phyloP scores from a whole-genome alignment of 345 rosid genomes.

The Citrus sp. region DNA sequence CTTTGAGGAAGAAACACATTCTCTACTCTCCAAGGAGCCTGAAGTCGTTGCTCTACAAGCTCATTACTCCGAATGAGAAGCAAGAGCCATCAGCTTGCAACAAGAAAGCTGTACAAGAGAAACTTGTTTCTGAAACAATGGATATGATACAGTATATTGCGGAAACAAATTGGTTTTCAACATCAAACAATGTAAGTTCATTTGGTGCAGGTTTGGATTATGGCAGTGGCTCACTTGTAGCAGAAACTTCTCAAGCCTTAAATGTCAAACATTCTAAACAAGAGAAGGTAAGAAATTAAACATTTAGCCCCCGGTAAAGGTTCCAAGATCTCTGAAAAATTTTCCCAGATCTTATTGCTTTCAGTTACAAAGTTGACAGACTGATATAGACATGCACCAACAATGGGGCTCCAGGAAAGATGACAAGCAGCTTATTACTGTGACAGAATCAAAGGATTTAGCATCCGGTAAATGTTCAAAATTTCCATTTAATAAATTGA shows the following conservation, averaged over 20 bases:
- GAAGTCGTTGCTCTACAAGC: constrained; percentile 21
- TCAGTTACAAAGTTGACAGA: constrained; percentile 17
- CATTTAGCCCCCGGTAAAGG: too few species aligned
- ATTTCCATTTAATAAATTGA: neutral
- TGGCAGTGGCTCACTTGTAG: neutral
- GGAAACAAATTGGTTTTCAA: constrained; percentile 14
- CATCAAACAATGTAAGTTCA: constrained; percentile 6
- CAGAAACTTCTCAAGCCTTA: constrained; percentile 6
- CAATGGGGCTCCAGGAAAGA: constrained; percentile 13
- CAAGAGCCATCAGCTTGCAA: constrained; percentile 12
- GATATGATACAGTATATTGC: constrained; percentile 9
- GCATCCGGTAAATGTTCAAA: constrained; percentile 16
- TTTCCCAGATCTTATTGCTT: neutral
- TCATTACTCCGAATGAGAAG: constrained; percentile 10
- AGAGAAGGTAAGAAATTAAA: constrained; percentile 25
- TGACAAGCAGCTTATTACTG: constrained; percentile 11
- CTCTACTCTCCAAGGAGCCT: constrained; percentile 13
- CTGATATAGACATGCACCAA: neutral
- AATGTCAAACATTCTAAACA: constrained; percentile 4
- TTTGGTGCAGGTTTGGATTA: constrained; percentile 4
- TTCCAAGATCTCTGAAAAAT: neutral
- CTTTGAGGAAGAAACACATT: neutral
- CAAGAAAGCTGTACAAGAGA: constrained; percentile 13
- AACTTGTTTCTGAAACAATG: constrained; percentile 13
- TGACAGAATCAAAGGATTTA: constrained; percentile 5